Evolutionary conservation across 306 rosid genomes (phyloP).

Genomic region (Pyrus betulifolia): DNA sequence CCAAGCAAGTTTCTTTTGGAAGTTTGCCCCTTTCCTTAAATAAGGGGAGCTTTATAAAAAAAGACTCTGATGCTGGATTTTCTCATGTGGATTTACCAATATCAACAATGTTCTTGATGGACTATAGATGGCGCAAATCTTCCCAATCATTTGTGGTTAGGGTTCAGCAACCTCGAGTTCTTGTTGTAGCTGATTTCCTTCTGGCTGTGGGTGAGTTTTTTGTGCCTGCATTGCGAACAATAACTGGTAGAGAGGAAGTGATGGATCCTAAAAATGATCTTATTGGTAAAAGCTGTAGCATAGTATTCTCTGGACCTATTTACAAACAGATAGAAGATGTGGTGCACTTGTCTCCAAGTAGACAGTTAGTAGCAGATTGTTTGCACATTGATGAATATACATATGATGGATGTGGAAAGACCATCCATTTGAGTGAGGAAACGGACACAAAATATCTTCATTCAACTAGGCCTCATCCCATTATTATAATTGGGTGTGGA

Average conservation of each 20-base stretch:
- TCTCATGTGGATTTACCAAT: constrained; percentile 49
- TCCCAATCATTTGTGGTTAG: constrained; percentile 83
- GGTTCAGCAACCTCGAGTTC: constrained; percentile 92
- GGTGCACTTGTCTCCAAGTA: constrained; percentile 70
- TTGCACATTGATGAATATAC: constrained; percentile 67
- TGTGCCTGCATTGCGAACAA: constrained; percentile 82
- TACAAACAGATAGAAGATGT: constrained; percentile 79
- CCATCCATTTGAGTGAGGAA: constrained; percentile 61
- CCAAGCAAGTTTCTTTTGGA: constrained; percentile 54
- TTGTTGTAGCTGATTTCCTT: constrained; percentile 95
- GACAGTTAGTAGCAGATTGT: constrained; percentile 73
- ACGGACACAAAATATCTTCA: constrained; percentile 48
- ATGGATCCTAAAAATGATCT: constrained; percentile 88
- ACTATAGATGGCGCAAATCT: constrained; percentile 74
- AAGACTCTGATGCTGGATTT: constrained; percentile 29
- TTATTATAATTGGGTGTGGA: constrained; percentile 76
- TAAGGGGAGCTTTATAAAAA: constrained; percentile 41
- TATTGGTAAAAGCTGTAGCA: constrained; percentile 46
- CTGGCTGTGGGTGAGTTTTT: constrained; percentile 91
- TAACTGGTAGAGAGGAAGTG: constrained; percentile 90
- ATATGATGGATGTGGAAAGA: constrained; percentile 93
- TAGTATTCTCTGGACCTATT: constrained; percentile 55
- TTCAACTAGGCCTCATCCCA: constrained; percentile 51
- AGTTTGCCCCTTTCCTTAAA: constrained; percentile 44
- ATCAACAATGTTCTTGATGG: constrained; percentile 90